A percentile compares a stretch with the other conserved stretches of the same genome.
These are phyloP conservation scores for Aegilops longissima DNA, from an alignment of 176 grass and related monocot genomes.

Conservation along the genomic window DNA sequence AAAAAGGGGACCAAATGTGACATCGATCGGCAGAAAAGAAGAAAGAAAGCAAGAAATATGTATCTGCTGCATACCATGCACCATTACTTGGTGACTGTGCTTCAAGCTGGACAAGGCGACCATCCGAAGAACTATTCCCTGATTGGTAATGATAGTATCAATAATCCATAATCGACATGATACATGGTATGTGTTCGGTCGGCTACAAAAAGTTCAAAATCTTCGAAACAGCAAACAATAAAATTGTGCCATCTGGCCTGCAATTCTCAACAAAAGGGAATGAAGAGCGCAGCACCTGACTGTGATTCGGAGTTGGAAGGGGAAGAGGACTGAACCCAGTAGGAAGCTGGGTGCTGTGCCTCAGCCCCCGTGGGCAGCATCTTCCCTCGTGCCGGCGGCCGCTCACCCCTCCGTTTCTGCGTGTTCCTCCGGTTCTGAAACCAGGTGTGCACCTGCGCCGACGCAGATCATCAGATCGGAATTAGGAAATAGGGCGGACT, in stretches of 20 bases:
- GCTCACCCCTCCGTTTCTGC: constrained; percentile 34
- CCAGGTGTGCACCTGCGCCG: constrained; percentile 91
- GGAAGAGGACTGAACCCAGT: constrained; percentile 35
- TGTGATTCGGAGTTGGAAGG: constrained; percentile 15
- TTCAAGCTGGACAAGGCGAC: constrained; percentile 60
- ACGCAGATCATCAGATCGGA: no score
- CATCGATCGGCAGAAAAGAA: neutral
- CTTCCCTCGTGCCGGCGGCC: constrained; percentile 21
- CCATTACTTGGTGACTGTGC: constrained; percentile 81
- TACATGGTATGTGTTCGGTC: neutral
- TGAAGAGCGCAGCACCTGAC: constrained; percentile 22
- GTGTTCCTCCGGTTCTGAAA: constrained; percentile 97
- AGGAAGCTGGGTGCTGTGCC: constrained; percentile 39
- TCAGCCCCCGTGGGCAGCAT: constrained; percentile 40
- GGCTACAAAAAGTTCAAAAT: no score
- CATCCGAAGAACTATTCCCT: constrained; percentile 47
- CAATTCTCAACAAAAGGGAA: neutral
- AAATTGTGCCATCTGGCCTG: no score
- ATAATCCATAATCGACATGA: neutral
- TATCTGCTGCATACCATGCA: constrained; percentile 52
- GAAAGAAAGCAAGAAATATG: neutral
- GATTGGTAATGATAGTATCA: neutral
- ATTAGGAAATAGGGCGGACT: neutral
- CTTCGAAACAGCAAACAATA: no score
- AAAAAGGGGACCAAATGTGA: neutral